Evolutionary conservation across 805 yeast genomes (phyloP), one percentile per base, ranked within the genome.

Genomic region (Cyberlindnera maclurae): DNA sequence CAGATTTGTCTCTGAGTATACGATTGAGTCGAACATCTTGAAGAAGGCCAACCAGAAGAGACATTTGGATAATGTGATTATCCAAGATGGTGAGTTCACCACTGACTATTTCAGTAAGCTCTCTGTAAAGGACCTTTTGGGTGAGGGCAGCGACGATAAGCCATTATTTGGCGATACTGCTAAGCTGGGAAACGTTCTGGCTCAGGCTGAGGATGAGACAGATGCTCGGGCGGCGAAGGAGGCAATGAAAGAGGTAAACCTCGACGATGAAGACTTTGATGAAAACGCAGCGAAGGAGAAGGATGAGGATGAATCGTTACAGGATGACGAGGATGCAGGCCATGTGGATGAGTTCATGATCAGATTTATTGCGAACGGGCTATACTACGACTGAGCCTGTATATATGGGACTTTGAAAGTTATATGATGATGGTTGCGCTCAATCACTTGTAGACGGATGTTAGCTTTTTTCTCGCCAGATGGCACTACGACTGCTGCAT

Each of bases 321-420:
- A 36, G 24, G 79, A 61, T 36, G 65, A 65, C 42, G 71, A 79
- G 26, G 71, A 68, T 4, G 71, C 79, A 36, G 84, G 83, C 4
- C 96, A 88, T 58, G 76, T 90, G 38, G 99, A 93, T 57, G 97
- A 93, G 68, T 94, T 89, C 64, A 93, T 93, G 99, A 77, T 93
- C 45, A 69, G 89, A 43, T 85, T 75, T 56, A 85, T 93, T 42
- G 95, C 95, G 43, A 80, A 79, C 38, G 97, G 96, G 0, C 74
- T 67, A 55, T 84, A 79, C 55, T 73, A 63, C 50, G 74, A 68
- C 33, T 65, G 38, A 44, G 15, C 12, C 26, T 27, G 11, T 27
- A n/a, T 27, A 27, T 10, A 27, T 12, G 15, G 15, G 29, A 27
- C 29, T 12, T 27, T 27, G 5, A n/a, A n/a, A n/a, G n/a, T n/a